Evolutionary conservation across 2,329 filamentous ascomycete species (phyloP).

Genomic region (Didymosphaeria variabile): DNA sequence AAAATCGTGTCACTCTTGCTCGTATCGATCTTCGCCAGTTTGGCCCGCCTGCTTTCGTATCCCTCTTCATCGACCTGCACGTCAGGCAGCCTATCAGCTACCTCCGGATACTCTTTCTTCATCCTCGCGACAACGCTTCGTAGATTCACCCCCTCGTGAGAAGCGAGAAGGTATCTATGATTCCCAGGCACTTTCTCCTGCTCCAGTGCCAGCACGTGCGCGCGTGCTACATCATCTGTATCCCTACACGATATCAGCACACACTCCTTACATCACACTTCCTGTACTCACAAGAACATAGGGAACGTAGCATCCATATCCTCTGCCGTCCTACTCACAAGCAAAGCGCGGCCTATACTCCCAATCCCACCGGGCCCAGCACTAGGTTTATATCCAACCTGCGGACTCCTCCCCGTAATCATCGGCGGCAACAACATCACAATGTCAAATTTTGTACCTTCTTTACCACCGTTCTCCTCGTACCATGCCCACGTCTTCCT

Average conservation of each 20-base stretch:
- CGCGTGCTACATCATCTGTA: constrained; percentile 25
- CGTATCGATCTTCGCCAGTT: constrained; percentile 21
- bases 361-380: constrained; percentile 20
- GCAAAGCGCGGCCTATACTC: constrained; percentile 14
- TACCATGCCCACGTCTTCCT: constrained; percentile 26
- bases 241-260: constrained; percentile 20
- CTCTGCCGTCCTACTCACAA: constrained; percentile 9
- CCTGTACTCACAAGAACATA: constrained; percentile 22
- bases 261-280: not conserved
- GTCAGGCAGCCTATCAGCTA: constrained; percentile 19
- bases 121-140: constrained; percentile 18
- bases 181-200: constrained; percentile 22
- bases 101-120: constrained; percentile 20
- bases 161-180: constrained; percentile 22
- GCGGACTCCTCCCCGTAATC: constrained; percentile 25
- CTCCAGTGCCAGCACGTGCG: constrained; percentile 23
- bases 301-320: constrained; percentile 18
- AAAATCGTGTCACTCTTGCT: constrained; percentile 24
- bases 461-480: constrained; percentile 16
- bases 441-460: constrained; percentile 20
- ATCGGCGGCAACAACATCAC: constrained; percentile 23
- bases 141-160: constrained; percentile 13
- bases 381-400: constrained; percentile 17
- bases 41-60: not conserved
- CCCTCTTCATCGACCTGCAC: constrained; percentile 12